A percentile compares a stretch with the other conserved stretches of the same genome.
phyloP scores from a whole-genome alignment of 2,329 filamentous ascomycete species.

The Pseudocercospora eumusae region DNA sequence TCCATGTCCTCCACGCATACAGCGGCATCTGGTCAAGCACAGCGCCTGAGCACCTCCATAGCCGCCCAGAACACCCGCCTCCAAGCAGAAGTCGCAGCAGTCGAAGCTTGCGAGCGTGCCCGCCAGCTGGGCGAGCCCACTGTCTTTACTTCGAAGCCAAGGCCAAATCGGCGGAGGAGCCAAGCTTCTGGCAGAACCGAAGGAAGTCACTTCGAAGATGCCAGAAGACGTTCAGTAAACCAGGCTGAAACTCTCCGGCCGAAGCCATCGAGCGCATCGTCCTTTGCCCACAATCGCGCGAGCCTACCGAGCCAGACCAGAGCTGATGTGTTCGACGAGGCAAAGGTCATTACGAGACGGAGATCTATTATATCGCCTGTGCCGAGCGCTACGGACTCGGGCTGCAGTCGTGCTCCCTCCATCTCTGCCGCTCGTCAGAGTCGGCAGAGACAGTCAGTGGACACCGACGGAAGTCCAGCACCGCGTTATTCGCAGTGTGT shows the following conservation, averaged over 20 bases:
- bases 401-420: constrained; percentile 11
- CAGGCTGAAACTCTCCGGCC: constrained; percentile 12
- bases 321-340: constrained; percentile 17
- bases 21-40: constrained; percentile 25
- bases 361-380: constrained; percentile 29
- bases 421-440: constrained; percentile 16
- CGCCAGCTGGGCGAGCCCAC: constrained; percentile 43
- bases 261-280: constrained; percentile 9
- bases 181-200: constrained; percentile 34
- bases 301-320: constrained; percentile 13
- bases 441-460: constrained; percentile 26
- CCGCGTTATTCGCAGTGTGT: constrained; percentile 25
- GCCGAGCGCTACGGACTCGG: neutral
- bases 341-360: constrained; percentile 29
- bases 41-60: constrained; percentile 24
- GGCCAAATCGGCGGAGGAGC: constrained; percentile 30
- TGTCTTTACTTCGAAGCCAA: constrained; percentile 17
- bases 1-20: constrained; percentile 46
- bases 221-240: constrained; percentile 25
- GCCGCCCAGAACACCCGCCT: constrained; percentile 54
- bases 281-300: constrained; percentile 3
- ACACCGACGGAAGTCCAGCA: constrained; percentile 32
- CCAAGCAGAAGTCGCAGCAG: constrained; percentile 64
- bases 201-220: constrained; percentile 41
- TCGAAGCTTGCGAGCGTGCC: constrained; percentile 61